Evolutionary conservation across 2,329 filamentous ascomycete genomes (phyloP).

Genomic region (Huntiella abstrusa): DNA sequence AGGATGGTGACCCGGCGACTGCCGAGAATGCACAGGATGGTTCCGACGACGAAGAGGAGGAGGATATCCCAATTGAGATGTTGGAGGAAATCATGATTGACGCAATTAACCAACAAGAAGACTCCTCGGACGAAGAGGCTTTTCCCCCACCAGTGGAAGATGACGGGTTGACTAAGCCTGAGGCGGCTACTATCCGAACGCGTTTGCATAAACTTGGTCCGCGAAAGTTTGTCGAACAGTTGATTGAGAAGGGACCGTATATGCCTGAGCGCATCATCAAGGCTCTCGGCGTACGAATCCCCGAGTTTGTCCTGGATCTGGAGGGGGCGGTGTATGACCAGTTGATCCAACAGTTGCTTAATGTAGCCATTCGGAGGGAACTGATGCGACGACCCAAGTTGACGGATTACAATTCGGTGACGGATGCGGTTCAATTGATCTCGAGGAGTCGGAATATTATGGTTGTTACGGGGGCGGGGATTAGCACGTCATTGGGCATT

Average conservation of each 20-base stretch:
- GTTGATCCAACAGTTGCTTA: slow-evolving; percentile 32
- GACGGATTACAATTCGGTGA: slow-evolving; percentile 60
- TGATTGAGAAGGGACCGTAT: slow-evolving; percentile 2
- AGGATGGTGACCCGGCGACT: no score
- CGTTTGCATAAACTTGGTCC: slow-evolving; percentile 7
- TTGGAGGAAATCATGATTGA: no score
- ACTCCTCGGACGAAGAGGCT: no score
- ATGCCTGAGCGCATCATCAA: slow-evolving; percentile 2
- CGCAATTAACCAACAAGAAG: no score
- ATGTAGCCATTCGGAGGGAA: slow-evolving; percentile 61
- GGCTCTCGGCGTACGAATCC: slow-evolving; percentile 6
- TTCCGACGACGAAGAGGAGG: no score
- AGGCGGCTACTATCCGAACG: slow-evolving; percentile 2
- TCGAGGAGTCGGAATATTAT: slow-evolving; percentile 64
- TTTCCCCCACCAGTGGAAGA: no score
- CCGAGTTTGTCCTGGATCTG: slow-evolving; percentile 3
- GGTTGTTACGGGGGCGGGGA: slow-evolving; percentile 86
- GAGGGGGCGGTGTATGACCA: slow-evolving; percentile 1
- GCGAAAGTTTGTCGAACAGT: not conserved
- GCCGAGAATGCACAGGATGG: no score
- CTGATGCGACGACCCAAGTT: slow-evolving; percentile 68
- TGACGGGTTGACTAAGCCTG: not conserved
- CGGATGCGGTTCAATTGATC: slow-evolving; percentile 69
- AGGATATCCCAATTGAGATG: no score
- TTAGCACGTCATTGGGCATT: slow-evolving; percentile 90